Percentiles rank a stretch among this genome's conserved stretches.
Conservation (phyloP, 2,329 filamentous ascomycete genomes). For the Talaromyces islandicus region DNA sequence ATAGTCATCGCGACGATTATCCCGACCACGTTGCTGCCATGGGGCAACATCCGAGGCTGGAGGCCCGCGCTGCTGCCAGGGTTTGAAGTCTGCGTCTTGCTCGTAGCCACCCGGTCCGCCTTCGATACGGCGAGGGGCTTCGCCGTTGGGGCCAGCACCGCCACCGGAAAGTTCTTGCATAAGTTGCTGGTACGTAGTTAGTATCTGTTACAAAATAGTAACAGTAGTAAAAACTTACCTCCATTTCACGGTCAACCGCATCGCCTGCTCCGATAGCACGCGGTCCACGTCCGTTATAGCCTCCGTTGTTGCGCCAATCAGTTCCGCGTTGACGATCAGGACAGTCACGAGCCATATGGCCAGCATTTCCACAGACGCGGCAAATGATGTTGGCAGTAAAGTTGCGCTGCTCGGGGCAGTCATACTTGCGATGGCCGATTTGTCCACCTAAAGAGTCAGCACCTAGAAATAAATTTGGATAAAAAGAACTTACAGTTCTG, state of each 20-base stretch:
- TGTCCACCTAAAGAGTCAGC: conserved; percentile 59
- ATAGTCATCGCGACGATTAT: conserved; percentile 48
- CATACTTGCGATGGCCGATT: conserved; percentile 98
- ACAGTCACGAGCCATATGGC: conserved; percentile 97
- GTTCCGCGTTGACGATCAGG: conserved; percentile 86
- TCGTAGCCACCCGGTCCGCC: conserved; percentile 65
- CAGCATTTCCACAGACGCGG: conserved; percentile 93
- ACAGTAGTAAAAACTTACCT: conserved; percentile 55
- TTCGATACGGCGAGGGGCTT: conserved; percentile 74
- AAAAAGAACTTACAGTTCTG: conserved; percentile 67
- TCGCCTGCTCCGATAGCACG: conserved; percentile 71
- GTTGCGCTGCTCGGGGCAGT: conserved; percentile 95
- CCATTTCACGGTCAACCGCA: conserved; percentile 87
- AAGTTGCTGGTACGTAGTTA: conserved; percentile 65
- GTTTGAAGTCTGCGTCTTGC: conserved; percentile 58
- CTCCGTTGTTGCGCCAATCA: conserved; percentile 76
- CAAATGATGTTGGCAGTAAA: conserved; percentile 99
- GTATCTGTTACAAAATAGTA: conserved; percentile 10
- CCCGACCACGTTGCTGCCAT: conserved; percentile 58
- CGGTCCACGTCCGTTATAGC: conserved; percentile 40
- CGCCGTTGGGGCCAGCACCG: conserved; percentile 54
- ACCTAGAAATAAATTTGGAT: background rate
- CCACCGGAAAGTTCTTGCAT: conserved; percentile 95
- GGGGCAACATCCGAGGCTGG: conserved; percentile 73
- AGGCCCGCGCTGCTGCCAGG: conserved; percentile 76